Base-by-base conservation (phyloP, 2,329 filamentous ascomycete species). In the Diaporthe destruens region DNA sequence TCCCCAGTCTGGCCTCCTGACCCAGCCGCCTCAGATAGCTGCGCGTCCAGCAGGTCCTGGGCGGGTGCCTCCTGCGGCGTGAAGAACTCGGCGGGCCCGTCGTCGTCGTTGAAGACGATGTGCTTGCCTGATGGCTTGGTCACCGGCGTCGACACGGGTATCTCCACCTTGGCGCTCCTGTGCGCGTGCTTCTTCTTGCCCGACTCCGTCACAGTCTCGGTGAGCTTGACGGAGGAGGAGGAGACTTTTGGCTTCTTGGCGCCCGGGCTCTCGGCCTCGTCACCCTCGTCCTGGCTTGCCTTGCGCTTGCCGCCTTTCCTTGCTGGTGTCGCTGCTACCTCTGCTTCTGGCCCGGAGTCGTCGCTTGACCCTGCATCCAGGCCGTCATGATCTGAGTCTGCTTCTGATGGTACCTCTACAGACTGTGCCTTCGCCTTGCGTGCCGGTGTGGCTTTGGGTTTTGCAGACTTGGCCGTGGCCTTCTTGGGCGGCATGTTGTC, bases 71-170 rank as follows among this genome's bases (percentile, higher is more conserved):
- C 79, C 44, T 74, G 75, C 16, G 79, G 79, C 3, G 80, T 80
- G 71, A 78, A 77, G 73, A 79, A 80, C 72, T 79, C 78, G 20
- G 79, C 65, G 2, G 70, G 70, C 56, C 49, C 77, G 44, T 78
- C 71, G 36, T 77, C 78, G 51, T 79, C 78, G 66, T 80, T 77
- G 68, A 80, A 81, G 9, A 76, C 78, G 69, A 80, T 78, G 75
- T 78, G 79, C 70, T 75, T 78, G 49, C 74, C 68, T 12, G 68
- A 18, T 6, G 68, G 68, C 47, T 55, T 75, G 69, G 75, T 70
- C 54, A 65, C 73, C 4, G 79, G 75, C 47, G 78, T 79, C 74
- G 57, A 56, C 4, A 68, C 61, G 34, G 72, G 72, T 36, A 74
- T 44, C 75, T 74, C 25, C 75, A 77, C 74, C 76, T 76, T 18